A percentile compares a stretch with the other conserved stretches of the same genome.
These are phyloP conservation scores for Dendrothele bispora DNA, from an alignment of 768 basidiomycete species.

Conservation along the genomic window DNA sequence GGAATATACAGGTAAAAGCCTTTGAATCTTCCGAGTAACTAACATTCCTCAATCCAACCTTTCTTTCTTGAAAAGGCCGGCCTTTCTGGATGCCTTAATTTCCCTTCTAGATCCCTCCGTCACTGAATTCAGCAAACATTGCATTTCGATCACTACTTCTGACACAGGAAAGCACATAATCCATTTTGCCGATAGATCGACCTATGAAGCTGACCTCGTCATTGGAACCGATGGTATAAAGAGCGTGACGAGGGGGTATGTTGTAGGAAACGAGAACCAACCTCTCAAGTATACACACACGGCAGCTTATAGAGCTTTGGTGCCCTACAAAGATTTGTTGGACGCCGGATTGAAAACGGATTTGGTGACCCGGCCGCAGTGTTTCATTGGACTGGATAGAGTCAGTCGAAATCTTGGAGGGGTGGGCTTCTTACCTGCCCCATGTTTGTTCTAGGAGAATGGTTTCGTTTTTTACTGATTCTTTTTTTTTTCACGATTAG, in stretches of 20 bases:
- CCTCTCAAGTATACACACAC: slow-evolving; percentile 43
- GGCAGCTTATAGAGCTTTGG: slow-evolving; percentile 48
- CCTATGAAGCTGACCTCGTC: slow-evolving; percentile 45
- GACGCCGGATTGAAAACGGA: slow-evolving; percentile 43
- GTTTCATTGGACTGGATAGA: slow-evolving; percentile 46
- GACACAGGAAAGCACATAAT: slow-evolving; percentile 30
- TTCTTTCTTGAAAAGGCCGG: slow-evolving; percentile 44
- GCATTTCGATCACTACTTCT: slow-evolving; percentile 29
- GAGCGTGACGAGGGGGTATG: slow-evolving; percentile 32
- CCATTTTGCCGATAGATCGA: slow-evolving; percentile 50
- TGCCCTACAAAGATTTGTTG: slow-evolving; percentile 38
- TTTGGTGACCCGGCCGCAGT: slow-evolving; percentile 32
- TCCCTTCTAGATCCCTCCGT: slow-evolving; percentile 39
- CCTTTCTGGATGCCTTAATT: slow-evolving; percentile 48
- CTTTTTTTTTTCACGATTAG: slow-evolving; percentile 24
- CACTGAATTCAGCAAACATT: slow-evolving; percentile 53
- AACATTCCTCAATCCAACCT: slow-evolving; percentile 2
- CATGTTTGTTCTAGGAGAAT: too few relatives aligned
- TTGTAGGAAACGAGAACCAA: slow-evolving; percentile 27
- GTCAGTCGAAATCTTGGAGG: too few relatives aligned
- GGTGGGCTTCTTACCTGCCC: too few relatives aligned
- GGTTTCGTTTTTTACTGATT: background rate
- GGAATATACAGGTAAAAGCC: slow-evolving; percentile 43
- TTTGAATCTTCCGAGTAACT: slow-evolving; percentile 3
- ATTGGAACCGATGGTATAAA: slow-evolving; percentile 39